Percentiles rank a stretch among this genome's conserved stretches.
Evolutionary conservation across 805 yeast genomes (phyloP).

Genomic region (Candida xyloterini): DNA sequence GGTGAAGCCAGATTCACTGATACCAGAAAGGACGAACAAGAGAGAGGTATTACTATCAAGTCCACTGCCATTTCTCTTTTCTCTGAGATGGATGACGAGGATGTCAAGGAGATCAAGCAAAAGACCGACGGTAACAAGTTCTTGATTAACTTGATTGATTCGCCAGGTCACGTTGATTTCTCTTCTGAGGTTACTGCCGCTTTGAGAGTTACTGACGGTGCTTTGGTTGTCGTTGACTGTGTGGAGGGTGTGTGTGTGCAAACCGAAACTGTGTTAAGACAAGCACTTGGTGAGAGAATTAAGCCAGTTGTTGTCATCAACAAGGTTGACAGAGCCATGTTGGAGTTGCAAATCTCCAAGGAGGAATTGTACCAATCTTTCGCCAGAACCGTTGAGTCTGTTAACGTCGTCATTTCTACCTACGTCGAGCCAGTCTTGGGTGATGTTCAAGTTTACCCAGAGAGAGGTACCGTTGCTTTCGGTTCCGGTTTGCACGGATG

Average conservation of each 20-base stretch:
- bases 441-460: conserved; percentile 98
- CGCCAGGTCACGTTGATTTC: conserved; percentile 99
- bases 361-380: conserved; percentile 98
- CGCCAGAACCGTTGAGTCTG: conserved; percentile 98
- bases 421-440: conserved; percentile 88
- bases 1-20: conserved; percentile 99
- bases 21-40: conserved; percentile 99
- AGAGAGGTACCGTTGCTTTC: conserved; percentile 97
- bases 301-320: conserved; percentile 98
- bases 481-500: conserved; percentile 99
- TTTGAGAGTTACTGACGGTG: conserved; percentile 99
- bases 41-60: conserved; percentile 99
- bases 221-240: conserved; percentile 98
- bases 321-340: conserved; percentile 99
- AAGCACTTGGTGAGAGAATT: conserved; percentile 98
- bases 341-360: conserved; percentile 97
- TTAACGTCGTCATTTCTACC: conserved; percentile 96
- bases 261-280: conserved; percentile 99
- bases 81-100: conserved; percentile 84
- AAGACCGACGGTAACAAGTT: conserved; percentile 89
- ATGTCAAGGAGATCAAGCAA: conserved; percentile 86
- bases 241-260: conserved; percentile 99
- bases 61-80: conserved; percentile 97
- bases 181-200: conserved; percentile 99
- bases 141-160: conserved; percentile 97